Base-by-base conservation (phyloP, 345 rosid genomes). In the Gynandropsis gynandra region DNA sequence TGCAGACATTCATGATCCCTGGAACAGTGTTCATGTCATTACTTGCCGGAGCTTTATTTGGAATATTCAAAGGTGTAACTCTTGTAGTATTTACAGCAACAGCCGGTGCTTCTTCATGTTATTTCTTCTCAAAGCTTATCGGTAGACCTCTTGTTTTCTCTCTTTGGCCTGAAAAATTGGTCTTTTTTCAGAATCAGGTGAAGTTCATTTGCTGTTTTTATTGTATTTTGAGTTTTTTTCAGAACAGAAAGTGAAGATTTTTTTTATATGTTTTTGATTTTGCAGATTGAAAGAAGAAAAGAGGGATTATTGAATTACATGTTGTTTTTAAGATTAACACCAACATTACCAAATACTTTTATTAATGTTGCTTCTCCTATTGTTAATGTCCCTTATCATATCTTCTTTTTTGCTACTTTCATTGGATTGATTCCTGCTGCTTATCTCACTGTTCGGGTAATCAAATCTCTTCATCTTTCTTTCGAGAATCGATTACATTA, bases 1-100 rank as follows among this genome's bases (percentile, higher is more conserved):
- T 90, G 96, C 96, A 90, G 62, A 90, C 98, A 16, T 90, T 87
- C 66, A 83, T 90, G 96, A 84, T 90, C 45, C 98, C 92, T 0
- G 92, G 96, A 64, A 87, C 92, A 12, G 81, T 87, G 62, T 90
- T 90, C 63, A 87, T 90, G 95, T 80, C 96, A 8, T 71, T 90
- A 64, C 96, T 90, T 63, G 98, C 98, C 43, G 98, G 95, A 61
- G 76, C 96, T 29, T 81, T 90, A 44, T 90, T 90, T 63, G 98
- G 96, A 24, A 89, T 79, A 24, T 59, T 74, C 50, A 82, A 76
- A 77, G 95, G 96, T n/a, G 83, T 90, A 63, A 87, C 82, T 43
- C 73, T 87, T 52, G 92, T 90, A 41, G 92, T 87, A 46, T 80
- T 82, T 32, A 64, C 82, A 51, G 96, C 96, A 66, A 79, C 96